These are phyloP conservation scores for Nemophila menziesii DNA, from an alignment of 257 asterid species.

Conservation along the genomic window DNA sequence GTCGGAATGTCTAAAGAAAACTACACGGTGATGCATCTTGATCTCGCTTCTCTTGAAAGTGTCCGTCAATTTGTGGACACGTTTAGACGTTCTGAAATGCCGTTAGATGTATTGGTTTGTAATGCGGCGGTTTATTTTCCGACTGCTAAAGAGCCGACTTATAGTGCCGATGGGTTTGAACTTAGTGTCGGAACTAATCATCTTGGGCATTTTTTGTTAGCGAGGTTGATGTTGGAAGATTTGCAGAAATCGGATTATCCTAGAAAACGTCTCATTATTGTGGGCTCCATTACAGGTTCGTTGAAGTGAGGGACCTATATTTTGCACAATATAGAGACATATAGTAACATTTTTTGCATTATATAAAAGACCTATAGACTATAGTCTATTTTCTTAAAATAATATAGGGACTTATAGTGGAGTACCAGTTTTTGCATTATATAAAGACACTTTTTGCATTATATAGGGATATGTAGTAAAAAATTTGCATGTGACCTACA, in stretches of 20 bases:
- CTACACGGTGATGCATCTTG: slow-evolving; percentile 76
- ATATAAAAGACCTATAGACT: no score
- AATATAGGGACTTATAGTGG: no score
- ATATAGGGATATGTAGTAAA: no score
- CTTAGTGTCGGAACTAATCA: slow-evolving; percentile 89
- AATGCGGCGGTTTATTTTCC: slow-evolving; percentile 86
- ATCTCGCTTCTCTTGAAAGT: slow-evolving; percentile 73
- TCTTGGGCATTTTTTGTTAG: slow-evolving; percentile 76
- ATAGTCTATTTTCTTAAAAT: no score
- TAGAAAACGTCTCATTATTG: slow-evolving; percentile 72
- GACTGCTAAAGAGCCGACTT: slow-evolving; percentile 71
- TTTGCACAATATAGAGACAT: no score
- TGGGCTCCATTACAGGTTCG: slow-evolving; percentile 91
- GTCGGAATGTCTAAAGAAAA: slow-evolving; percentile 65
- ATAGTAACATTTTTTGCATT: no score
- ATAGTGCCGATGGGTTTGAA: slow-evolving; percentile 81
- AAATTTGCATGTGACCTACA: no score
- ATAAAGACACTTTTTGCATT: no score
- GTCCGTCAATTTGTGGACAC: slow-evolving; percentile 72
- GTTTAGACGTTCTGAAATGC: slow-evolving; percentile 47
- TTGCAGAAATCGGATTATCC: slow-evolving; percentile 76
- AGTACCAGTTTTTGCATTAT: no score
- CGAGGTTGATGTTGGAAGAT: slow-evolving; percentile 75
- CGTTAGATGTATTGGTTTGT: slow-evolving; percentile 74
- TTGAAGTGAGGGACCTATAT: no score